Conservation (phyloP, 106 monocot genomes). For the Dioscorea zingiberensis region DNA sequence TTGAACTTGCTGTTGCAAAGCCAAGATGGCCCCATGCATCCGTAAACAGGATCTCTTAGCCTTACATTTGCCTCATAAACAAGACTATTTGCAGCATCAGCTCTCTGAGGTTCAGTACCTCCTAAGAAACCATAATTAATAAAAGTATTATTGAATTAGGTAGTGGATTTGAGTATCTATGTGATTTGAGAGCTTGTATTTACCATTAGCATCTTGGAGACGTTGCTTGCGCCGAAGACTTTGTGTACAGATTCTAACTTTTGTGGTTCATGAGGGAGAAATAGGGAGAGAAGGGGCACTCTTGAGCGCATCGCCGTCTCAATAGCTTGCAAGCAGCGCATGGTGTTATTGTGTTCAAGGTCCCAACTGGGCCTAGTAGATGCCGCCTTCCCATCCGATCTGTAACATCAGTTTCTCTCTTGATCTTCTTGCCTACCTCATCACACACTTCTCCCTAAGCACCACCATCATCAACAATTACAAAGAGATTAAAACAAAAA, state of each 20-base stretch:
- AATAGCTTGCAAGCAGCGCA: slow-evolving; percentile 93
- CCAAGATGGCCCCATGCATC: slow-evolving; percentile 77
- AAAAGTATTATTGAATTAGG: too few relatives aligned
- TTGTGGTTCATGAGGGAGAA: slow-evolving; percentile 97
- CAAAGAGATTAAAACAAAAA: neutral
- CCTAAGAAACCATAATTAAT: slow-evolving; percentile 28
- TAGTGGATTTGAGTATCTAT: neutral
- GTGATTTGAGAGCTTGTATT: neutral
- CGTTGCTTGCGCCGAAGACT: slow-evolving; percentile 96
- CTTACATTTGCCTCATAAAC: slow-evolving; percentile 78
- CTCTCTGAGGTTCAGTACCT: slow-evolving; percentile 69
- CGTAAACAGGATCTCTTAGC: slow-evolving; percentile 75
- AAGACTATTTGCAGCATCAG: slow-evolving; percentile 73
- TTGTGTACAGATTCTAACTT: slow-evolving; percentile 92
- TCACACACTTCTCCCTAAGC: slow-evolving; percentile 49
- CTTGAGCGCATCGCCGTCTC: slow-evolving; percentile 80
- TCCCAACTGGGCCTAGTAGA: slow-evolving; percentile 29
- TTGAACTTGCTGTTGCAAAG: slow-evolving; percentile 78
- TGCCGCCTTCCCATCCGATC: slow-evolving; percentile 33
- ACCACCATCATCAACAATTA: neutral
- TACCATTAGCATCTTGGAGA: slow-evolving; percentile 97
- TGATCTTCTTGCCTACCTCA: slow-evolving; percentile 65
- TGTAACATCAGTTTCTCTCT: slow-evolving; percentile 47
- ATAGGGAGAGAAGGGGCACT: slow-evolving; percentile 96
- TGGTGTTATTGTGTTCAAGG: slow-evolving; percentile 73